A percentile compares a stretch with the other conserved stretches of the same genome.
Conservation (phyloP, 2,329 filamentous ascomycete species). For the Chrysoporthe cubensis region DNA sequence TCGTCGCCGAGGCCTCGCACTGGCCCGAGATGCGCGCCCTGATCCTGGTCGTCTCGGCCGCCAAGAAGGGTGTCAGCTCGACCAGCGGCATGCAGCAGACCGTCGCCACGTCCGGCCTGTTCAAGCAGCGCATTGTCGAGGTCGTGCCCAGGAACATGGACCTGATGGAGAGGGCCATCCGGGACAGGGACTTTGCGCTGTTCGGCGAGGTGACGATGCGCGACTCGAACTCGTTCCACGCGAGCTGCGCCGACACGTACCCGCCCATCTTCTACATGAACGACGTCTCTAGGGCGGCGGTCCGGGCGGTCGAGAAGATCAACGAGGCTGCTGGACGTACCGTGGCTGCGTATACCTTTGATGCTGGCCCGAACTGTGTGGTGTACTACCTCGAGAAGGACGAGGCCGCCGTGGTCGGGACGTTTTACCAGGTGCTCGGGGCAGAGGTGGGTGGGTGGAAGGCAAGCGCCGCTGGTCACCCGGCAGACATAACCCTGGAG, state of each 20-base stretch:
- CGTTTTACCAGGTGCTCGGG: conserved; percentile 71
- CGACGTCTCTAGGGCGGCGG: conserved; percentile 84
- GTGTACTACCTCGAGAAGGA: conserved; percentile 92
- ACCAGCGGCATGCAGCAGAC: conserved; percentile 98
- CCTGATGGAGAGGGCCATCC: conserved; percentile 82
- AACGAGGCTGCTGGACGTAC: conserved; percentile 78
- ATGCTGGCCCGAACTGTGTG: conserved; percentile 95
- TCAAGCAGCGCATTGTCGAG: conserved; percentile 72
- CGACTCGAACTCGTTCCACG: conserved; percentile 97
- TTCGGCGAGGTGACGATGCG: conserved; percentile 95
- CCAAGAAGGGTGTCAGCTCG: conserved; percentile 93
- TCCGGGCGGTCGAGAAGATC: conserved; percentile 86
- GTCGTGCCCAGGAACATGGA: conserved; percentile 85
- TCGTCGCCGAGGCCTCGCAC: conserved; percentile 85
- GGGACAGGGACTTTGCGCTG: conserved; percentile 75
- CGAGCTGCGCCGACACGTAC: conserved; percentile 90
- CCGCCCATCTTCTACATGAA: conserved; percentile 99
- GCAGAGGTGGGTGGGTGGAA: conserved; percentile 72
- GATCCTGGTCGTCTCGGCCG: conserved; percentile 87
- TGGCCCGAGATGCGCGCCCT: conserved; percentile 96
- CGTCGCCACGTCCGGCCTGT: conserved; percentile 87
- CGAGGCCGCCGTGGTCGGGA: conserved; percentile 71
- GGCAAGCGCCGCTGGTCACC: conserved; percentile 57
- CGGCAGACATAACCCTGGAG: conserved; percentile 60
- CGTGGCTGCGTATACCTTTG: conserved; percentile 94